Base-by-base conservation (phyloP, 2,329 filamentous ascomycete species). In the Huntiella savannae region DNA sequence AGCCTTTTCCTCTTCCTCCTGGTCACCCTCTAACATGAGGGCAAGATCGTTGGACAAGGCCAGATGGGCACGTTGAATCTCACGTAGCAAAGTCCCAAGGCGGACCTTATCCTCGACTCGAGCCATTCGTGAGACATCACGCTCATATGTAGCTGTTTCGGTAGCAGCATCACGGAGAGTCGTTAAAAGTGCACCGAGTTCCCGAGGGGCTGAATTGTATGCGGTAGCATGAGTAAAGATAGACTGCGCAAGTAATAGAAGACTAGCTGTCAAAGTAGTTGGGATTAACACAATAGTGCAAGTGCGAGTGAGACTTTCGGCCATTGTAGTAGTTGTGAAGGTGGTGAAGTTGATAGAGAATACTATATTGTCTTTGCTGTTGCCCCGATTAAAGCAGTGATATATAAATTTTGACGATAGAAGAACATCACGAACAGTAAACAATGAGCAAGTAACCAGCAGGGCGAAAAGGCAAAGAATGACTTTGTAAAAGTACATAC, bases 121-220 rank as follows among this genome's bases (percentile, higher is more conserved):
- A 55, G 65, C 65, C 35, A 78, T 66, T 49, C 68, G 70, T 47
- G 67, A 62, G 41, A 78, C 65, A 54, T 79, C 73, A 53, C 66
- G 63, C 57, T 77, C 71, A 56, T 77, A 77, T 54, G 66, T 71
- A 58, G 78, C 75, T 54, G 77, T 78, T 57, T 79, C 75, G 53
- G 70, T 63, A 42, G 76, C 64, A 35, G 73, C 82, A 54, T 68
- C 73, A 56, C 77, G 73, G 54, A 75, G 66, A 12, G 70, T 66
- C 55, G 77, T 73, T 54, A 77, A 58, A 54, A 78, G 74, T 48
- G 66, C 66, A 49, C 60, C 60, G 47, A 77, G 65, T 58, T 79
- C 74, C 51, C 62, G 63, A 22, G 75, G 74, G 22, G 75, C 75
- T 33, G 64, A 67, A 38, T 68, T 55, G 59, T 76, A 79, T 13